Evolutionary conservation across 164 flowering plant genomes (phyloP), one percentile per base, ranked within the genome.

Genomic region (Vitis rupestris): DNA sequence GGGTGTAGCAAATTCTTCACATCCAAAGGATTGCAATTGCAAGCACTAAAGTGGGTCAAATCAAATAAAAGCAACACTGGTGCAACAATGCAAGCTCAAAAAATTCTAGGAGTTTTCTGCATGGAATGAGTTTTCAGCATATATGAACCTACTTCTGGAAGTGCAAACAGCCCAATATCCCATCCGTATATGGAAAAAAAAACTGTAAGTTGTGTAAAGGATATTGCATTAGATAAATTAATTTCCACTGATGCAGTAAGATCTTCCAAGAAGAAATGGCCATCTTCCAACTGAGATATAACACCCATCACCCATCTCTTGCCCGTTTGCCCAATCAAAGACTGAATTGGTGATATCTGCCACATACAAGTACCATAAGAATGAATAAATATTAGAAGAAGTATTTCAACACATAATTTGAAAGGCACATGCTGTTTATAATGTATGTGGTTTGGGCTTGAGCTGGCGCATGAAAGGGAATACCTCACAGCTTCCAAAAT

Each of bases 221-320:
- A 96, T 96, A 96, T 96, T 86, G 98, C 96, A 79, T 82, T 79
- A n/a, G 97, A 87, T 47, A 96, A 76, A 77, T 92, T 79, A 61
- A 93, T 81, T 72, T 88, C 93, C 19, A 93, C 98, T 12, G 94
- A 87, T 60, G 98, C 98, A 53, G 97, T 86, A 53, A 93, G 92
- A 80, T 93, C 97, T 84, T 96, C 99, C 87, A 96, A 85, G 83
- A 83, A 96, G 75, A 96, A 96, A 70, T 89, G 97, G 1, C 98
- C 97, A 80, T 96, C 98, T 80, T 93, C 98, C 84, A 96, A 71
- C 79, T 96, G 98, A 70, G 98, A 96, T 74, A 96, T 96, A 11
- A 92, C 82, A 53, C 99, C 98, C 97, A 96, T 92, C 30, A 96
- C 89, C 97, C 97, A 93, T 78, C 81, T 87, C 78, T 83, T 86